Conservation (phyloP, 768 basidiomycete genomes). For the Podaxis pistillaris region DNA sequence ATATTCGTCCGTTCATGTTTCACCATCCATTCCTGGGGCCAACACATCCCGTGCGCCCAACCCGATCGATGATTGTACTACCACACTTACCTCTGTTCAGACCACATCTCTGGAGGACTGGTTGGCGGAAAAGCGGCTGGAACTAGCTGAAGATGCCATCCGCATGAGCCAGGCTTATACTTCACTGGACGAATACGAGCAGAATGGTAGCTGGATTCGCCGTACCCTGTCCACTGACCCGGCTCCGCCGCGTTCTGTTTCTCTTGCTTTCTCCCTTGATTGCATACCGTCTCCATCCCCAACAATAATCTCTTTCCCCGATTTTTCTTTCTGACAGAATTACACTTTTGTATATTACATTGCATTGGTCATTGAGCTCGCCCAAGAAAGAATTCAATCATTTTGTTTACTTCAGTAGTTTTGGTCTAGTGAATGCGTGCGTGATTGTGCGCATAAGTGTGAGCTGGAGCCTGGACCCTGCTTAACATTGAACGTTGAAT, state of each 20-base stretch:
- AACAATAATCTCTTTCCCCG: constrained; percentile 7
- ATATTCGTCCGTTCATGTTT: background rate
- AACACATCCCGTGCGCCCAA: constrained; percentile 16
- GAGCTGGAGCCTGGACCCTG: too few species aligned
- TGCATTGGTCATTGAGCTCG: background rate
- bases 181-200: constrained; percentile 47
- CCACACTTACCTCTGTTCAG: constrained; percentile 25
- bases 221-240: constrained; percentile 18
- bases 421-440: too few species aligned
- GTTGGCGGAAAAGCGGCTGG: constrained; percentile 38
- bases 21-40: background rate
- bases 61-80: constrained; percentile 17
- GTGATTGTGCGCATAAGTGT: too few species aligned
- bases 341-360: background rate
- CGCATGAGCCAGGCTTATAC: constrained; percentile 24
- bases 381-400: background rate
- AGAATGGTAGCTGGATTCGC: constrained; percentile 44
- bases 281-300: background rate
- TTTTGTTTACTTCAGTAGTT: too few species aligned
- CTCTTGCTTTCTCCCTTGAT: background rate
- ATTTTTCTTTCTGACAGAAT: background rate
- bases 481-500: too few species aligned
- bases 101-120: constrained; percentile 26
- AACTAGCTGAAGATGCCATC: constrained; percentile 25
- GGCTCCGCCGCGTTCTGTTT: background rate